These are phyloP conservation scores for Buddleja alternifolia DNA, from an alignment of 257 asterid species.

Conservation along the genomic window DNA sequence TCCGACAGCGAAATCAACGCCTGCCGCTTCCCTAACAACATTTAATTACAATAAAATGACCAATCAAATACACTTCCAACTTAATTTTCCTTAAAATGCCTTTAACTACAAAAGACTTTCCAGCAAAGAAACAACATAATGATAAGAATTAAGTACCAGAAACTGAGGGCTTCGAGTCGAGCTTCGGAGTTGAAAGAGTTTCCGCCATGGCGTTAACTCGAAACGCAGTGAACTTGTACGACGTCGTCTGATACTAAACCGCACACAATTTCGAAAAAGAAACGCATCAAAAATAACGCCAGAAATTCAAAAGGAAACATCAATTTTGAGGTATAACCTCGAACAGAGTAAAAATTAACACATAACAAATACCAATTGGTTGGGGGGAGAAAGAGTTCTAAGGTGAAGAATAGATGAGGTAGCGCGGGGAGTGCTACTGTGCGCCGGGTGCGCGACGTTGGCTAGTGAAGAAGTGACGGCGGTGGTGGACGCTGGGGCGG, in stretches of 20 bases:
- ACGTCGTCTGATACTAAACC: slow-evolving; percentile 34
- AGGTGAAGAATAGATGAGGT: slow-evolving; percentile 28
- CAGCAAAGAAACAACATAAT: not conserved
- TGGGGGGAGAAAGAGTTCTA: slow-evolving; percentile 20
- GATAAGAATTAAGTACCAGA: slow-evolving; percentile 40
- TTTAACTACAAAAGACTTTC: not conserved
- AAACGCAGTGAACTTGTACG: slow-evolving; percentile 36
- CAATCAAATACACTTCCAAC: not conserved
- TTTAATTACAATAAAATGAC: not conserved
- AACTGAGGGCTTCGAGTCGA: slow-evolving; percentile 39
- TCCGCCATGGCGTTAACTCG: slow-evolving; percentile 81
- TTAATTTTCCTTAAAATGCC: too few species aligned
- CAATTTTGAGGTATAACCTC: not conserved
- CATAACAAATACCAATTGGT: slow-evolving; percentile 38
- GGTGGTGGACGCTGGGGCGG: slow-evolving; percentile 31
- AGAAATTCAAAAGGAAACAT: not conserved
- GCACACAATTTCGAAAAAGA: not conserved
- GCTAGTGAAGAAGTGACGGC: slow-evolving; percentile 34
- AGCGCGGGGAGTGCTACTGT: slow-evolving; percentile 17
- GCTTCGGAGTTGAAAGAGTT: slow-evolving; percentile 44
- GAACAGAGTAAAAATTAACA: not conserved
- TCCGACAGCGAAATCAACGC: slow-evolving; percentile 91
- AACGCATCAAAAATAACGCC: not conserved
- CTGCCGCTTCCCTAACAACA: slow-evolving; percentile 63
- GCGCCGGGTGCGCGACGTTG: slow-evolving; percentile 25